These are phyloP conservation scores for Solanum lycopersicoides DNA, from an alignment of 257 asterid species.

Conservation along the genomic window DNA sequence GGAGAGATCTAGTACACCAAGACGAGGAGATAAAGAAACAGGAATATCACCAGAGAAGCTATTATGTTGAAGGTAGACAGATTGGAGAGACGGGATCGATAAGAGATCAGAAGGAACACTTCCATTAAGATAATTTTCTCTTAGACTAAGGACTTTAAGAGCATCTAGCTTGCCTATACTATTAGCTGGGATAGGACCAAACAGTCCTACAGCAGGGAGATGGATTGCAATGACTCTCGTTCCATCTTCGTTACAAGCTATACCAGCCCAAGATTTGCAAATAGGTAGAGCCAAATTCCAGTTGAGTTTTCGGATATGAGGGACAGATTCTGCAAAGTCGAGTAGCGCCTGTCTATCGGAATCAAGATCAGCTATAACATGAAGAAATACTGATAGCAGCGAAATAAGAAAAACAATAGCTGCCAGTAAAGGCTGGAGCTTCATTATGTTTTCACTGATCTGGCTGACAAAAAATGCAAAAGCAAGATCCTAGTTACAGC, in stretches of 20 bases:
- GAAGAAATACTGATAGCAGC: constrained; percentile 13
- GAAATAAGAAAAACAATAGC: constrained; percentile 17
- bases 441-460: constrained; percentile 27
- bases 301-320: constrained; percentile 59
- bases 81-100: constrained; percentile 53
- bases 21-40: constrained; percentile 29
- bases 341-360: constrained; percentile 66
- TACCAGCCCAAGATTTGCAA: constrained; percentile 76
- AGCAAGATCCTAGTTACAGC: neutral
- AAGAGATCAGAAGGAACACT: constrained; percentile 59
- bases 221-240: constrained; percentile 55
- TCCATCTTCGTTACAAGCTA: constrained; percentile 44
- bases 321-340: constrained; percentile 48
- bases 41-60: constrained; percentile 73
- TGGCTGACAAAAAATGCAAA: neutral
- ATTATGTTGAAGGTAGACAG: constrained; percentile 58
- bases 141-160: constrained; percentile 62
- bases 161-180: constrained; percentile 54
- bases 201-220: constrained; percentile 78
- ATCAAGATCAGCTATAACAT: constrained; percentile 31
- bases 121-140: constrained; percentile 62
- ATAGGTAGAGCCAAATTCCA: constrained; percentile 38
- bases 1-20: constrained; percentile 58
- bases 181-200: constrained; percentile 53
- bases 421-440: constrained; percentile 11